Evolutionary conservation across 2,329 filamentous ascomycete species (phyloP).

Genomic region (Aspergillus quadrilineatus): DNA sequence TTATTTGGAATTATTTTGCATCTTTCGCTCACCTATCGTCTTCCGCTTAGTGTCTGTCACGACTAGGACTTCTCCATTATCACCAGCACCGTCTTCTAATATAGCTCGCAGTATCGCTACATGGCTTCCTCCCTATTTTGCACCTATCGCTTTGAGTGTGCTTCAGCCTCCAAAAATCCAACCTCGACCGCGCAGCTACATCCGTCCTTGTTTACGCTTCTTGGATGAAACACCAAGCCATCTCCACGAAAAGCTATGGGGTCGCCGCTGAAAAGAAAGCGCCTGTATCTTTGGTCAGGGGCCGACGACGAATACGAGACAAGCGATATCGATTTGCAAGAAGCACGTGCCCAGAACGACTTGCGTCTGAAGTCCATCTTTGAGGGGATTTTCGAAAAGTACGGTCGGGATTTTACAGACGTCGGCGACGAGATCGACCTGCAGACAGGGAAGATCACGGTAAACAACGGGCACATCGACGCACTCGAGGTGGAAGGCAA

Average conservation of each 20-base stretch:
- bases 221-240: neutral
- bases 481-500: conserved; percentile 59
- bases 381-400: conserved; percentile 87
- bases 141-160: neutral
- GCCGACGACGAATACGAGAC: conserved; percentile 23
- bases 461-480: conserved; percentile 83
- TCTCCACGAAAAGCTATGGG: conserved; percentile 25
- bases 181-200: neutral
- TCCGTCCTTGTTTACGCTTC: neutral
- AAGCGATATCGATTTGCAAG: conserved; percentile 55
- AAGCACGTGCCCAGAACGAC: conserved; percentile 66
- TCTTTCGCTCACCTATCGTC: neutral
- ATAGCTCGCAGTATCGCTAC: neutral
- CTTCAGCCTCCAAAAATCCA: neutral
- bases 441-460: conserved; percentile 74
- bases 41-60: neutral
- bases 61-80: neutral
- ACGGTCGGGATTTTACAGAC: conserved; percentile 75
- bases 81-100: neutral
- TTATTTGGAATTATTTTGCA: neutral
- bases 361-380: conserved; percentile 76
- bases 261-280: conserved; percentile 57
- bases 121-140: neutral
- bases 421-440: conserved; percentile 90
- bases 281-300: conserved; percentile 41